A percentile compares a stretch with the other conserved stretches of the same genome.
Evolutionary conservation across 768 basidiomycete genomes (phyloP).

Genomic region (Tephrocybe rancida): DNA sequence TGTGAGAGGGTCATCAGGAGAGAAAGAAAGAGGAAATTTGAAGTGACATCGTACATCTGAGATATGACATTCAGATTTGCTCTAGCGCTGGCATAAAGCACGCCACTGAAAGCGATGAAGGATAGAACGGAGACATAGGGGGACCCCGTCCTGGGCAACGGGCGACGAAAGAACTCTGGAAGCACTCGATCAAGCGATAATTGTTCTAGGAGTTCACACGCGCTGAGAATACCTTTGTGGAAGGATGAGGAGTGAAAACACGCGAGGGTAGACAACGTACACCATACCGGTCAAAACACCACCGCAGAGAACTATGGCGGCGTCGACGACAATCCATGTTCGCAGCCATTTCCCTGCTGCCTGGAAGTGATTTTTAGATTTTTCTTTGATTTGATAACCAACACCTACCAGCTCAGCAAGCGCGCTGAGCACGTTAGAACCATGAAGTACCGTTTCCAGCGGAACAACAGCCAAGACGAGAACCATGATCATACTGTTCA

Average conservation of each 20-base stretch:
- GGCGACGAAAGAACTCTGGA: constrained; percentile 51
- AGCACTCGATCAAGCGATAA: constrained; percentile 63
- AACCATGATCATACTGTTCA: constrained; percentile 60
- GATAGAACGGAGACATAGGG: constrained; percentile 53
- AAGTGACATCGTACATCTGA: constrained; percentile 45
- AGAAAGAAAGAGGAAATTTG: background rate
- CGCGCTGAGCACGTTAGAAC: constrained; percentile 65
- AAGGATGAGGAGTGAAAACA: background rate
- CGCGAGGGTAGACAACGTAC: background rate
- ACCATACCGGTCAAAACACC: constrained; percentile 67
- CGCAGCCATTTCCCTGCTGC: constrained; percentile 64
- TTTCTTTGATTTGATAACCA: background rate
- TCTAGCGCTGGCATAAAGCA: constrained; percentile 61
- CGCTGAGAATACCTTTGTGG: constrained; percentile 53
- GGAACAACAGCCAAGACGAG: constrained; percentile 65
- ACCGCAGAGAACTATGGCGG: constrained; percentile 71
- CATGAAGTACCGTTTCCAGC: constrained; percentile 44
- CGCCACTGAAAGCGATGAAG: constrained; percentile 50
- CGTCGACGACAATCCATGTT: constrained; percentile 64
- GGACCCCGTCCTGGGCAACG: constrained; percentile 50
- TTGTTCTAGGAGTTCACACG: constrained; percentile 60
- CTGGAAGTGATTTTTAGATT: constrained; percentile 28
- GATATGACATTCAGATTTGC: constrained; percentile 56
- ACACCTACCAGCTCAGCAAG: constrained; percentile 53
- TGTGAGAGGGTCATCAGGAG: background rate